Evolutionary conservation across 1,139 yeast species (phyloP).

Genomic region (Candida buenavistaensis): DNA sequence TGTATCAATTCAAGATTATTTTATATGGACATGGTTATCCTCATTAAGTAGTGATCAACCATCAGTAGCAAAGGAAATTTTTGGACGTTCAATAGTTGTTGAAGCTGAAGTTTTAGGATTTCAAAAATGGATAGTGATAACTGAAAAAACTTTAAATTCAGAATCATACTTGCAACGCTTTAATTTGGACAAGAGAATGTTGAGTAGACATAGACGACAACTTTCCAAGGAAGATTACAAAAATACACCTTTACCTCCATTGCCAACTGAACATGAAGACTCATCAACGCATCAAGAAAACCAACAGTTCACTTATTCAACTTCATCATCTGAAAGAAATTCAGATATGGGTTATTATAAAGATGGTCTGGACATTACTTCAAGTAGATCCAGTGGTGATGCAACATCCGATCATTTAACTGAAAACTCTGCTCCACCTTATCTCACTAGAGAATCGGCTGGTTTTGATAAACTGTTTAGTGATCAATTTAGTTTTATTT

Average conservation of each 20-base stretch:
- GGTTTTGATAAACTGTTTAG: conserved; percentile 13
- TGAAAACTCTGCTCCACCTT: not conserved
- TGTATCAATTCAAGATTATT: conserved; percentile 80
- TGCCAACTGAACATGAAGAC: conserved; percentile 15
- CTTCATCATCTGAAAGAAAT: conserved; percentile 4
- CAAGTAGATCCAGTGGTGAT: not conserved
- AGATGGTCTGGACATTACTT: conserved; percentile 1
- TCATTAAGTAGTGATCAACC: conserved; percentile 77
- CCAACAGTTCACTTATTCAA: not conserved
- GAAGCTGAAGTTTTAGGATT: conserved; percentile 74
- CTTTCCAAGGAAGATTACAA: conserved; percentile 22
- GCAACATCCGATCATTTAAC: not conserved
- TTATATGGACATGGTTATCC: conserved; percentile 89
- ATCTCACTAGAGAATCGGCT: conserved; percentile 5
- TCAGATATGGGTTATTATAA: conserved; percentile 3
- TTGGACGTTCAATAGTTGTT: conserved; percentile 78
- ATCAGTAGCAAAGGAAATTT: conserved; percentile 57
- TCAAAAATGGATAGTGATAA: conserved; percentile 80
- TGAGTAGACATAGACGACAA: conserved; percentile 14
- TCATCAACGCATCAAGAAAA: not conserved
- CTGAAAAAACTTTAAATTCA: conserved; percentile 59
- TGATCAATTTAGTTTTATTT: conserved; percentile 15
- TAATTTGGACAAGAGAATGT: conserved; percentile 12
- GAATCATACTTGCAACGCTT: conserved; percentile 38
- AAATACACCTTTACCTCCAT: conserved; percentile 35